phyloP scores from a whole-genome alignment of 352 stramenopile species.

The Globisporangium canariense region DNA sequence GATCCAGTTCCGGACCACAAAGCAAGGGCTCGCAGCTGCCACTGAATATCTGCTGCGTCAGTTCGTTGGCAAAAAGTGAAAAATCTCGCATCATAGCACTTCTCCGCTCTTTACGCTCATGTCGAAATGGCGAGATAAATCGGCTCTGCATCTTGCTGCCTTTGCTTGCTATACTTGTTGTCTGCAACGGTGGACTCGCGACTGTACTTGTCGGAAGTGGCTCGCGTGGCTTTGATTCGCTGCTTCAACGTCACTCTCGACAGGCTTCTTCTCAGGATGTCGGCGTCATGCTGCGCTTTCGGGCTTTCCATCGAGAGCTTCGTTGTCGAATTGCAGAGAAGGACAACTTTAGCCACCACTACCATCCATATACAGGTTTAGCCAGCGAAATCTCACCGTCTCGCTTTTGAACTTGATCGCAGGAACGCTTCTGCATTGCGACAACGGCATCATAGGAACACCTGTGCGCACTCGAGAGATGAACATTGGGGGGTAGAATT shows the following conservation, averaged over 20 bases:
- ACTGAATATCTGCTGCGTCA: conserved; percentile 45
- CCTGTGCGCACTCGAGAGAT: conserved; percentile 38
- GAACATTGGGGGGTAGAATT: conserved; percentile 51
- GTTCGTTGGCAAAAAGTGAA: conserved; percentile 20
- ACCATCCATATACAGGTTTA: not conserved
- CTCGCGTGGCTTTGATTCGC: conserved; percentile 27
- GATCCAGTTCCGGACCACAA: conserved; percentile 53
- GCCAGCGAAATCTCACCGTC: not conserved
- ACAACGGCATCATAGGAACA: not conserved
- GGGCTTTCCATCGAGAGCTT: conserved; percentile 9
- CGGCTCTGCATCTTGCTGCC: conserved; percentile 15
- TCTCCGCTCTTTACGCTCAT: conserved; percentile 18
- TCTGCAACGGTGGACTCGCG: not conserved
- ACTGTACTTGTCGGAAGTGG: not conserved
- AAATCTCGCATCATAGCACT: not conserved
- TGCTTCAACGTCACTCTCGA: conserved; percentile 55
- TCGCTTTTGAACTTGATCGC: conserved; percentile 17
- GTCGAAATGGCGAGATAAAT: conserved; percentile 67
- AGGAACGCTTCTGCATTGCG: conserved; percentile 21
- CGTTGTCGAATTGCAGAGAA: not conserved
- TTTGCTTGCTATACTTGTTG: conserved; percentile 10
- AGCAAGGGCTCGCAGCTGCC: conserved; percentile 50
- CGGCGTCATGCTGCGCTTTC: conserved; percentile 28
- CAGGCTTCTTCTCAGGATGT: conserved; percentile 57
- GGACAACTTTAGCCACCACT: not conserved